Base-by-base conservation (phyloP, 441 rosid genomes). In the Corymbia citriodora region DNA sequence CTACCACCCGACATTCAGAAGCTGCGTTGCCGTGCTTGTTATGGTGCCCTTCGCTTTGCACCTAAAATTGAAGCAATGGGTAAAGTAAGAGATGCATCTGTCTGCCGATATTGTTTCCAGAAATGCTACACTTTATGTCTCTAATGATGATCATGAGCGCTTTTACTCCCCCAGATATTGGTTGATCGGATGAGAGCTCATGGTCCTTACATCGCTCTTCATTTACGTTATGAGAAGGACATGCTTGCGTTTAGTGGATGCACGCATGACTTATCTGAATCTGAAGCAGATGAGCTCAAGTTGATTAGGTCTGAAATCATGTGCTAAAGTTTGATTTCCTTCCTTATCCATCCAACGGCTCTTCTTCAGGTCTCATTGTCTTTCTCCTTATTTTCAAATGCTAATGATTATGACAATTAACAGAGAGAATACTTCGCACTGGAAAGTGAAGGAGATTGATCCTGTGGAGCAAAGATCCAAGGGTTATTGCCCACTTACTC, bases 241-340 rank as follows among this genome's bases (percentile, higher is more conserved):
- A 95, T 98, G 98, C 96, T 97, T 89, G 98, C 99, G 59, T 97
- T 98, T 81, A 97, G 97, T 45, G 99, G 99, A 87, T 98, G 99
- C 91, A 96, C 98, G 8, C 96, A 97, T 70, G 99, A 94, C 93
- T 93, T 98, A 92, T 96, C 99, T 45, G 91, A 95, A 89, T 90
- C 91, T 90, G 99, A 98, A 94, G 97, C 99, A 83, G 97, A 96
- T 91, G 99, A 97, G 92, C 93, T 98, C 31, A 95, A 93, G 93
- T 94, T 72, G 87, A 97, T 98, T 87, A 97, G 99, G 99, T 97
- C 92, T 82, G 83, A 57, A 74, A 55, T 59, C 52, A 89, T 86
- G 25, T 88, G 15, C 85, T 79, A 79, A 45, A 79, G 18, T 79
- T 45, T 79, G 85, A 79, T 18, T 29, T 29, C 52, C 52, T 79